phyloP scores from a whole-genome alignment of 2,329 filamentous ascomycete genomes.

The Myriosclerotinia scirpicola region DNA sequence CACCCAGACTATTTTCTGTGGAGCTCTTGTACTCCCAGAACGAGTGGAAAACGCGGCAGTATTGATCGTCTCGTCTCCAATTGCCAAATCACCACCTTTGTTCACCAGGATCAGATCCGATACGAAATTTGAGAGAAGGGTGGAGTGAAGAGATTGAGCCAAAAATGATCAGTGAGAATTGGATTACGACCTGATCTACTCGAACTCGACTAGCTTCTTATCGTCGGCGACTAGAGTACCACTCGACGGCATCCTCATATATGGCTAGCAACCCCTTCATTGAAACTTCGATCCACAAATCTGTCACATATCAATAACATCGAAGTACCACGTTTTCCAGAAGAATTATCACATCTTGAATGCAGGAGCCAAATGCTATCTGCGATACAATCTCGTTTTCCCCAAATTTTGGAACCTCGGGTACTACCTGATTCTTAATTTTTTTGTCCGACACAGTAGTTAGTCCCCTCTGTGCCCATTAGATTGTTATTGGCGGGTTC shows the following conservation, averaged over 20 bases:
- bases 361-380: constrained; percentile 36
- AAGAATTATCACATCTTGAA: constrained; percentile 27
- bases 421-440: constrained; percentile 48
- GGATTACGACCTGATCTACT: constrained; percentile 46
- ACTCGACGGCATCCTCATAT: constrained; percentile 42
- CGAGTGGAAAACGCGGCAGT: constrained; percentile 50
- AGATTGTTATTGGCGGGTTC: constrained; percentile 44
- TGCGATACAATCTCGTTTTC: constrained; percentile 34
- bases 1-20: background rate
- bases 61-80: constrained; percentile 55
- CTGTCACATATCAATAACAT: background rate
- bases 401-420: constrained; percentile 34
- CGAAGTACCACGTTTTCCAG: background rate
- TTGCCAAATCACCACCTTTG: constrained; percentile 59
- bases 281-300: constrained; percentile 39
- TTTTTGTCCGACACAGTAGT: constrained; percentile 47
- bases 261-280: constrained; percentile 63
- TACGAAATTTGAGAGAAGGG: constrained; percentile 60
- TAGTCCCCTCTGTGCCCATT: constrained; percentile 40
- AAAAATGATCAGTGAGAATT: constrained; percentile 44
- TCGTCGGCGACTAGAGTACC: constrained; percentile 12
- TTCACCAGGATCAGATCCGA: constrained; percentile 66
- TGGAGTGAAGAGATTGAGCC: constrained; percentile 64
- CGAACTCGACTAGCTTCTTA: background rate
- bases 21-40: constrained; percentile 40